Percentiles rank a stretch among this genome's conserved stretches.
These are phyloP conservation scores for Pulveroboletus sp. DNA, from an alignment of 768 basidiomycete genomes.

Conservation along the genomic window DNA sequence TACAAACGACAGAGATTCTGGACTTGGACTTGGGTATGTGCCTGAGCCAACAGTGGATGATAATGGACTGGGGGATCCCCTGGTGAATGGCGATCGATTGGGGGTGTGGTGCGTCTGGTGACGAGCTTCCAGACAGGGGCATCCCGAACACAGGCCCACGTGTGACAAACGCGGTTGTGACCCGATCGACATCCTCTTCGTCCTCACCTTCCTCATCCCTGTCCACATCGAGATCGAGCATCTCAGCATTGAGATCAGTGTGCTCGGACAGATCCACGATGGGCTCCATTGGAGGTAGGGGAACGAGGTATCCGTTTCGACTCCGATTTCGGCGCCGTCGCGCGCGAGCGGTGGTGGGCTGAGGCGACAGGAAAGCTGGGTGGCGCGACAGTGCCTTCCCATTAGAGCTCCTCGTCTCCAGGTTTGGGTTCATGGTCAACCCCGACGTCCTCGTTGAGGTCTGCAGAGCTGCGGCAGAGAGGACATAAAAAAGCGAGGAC, in stretches of 20 bases:
- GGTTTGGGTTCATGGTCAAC: slow-evolving; percentile 41
- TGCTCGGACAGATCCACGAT: slow-evolving; percentile 7
- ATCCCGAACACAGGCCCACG: slow-evolving; percentile 20
- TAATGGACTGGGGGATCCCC: too few species aligned
- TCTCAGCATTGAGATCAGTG: slow-evolving; percentile 25
- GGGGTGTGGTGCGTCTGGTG: too few species aligned
- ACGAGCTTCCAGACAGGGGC: slow-evolving; percentile 11
- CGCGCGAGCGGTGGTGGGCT: slow-evolving; percentile 19
- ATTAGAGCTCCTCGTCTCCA: slow-evolving; percentile 22
- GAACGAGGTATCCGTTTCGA: slow-evolving; percentile 23
- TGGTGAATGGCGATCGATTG: too few species aligned
- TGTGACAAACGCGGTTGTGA: neutral
- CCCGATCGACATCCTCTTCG: slow-evolving; percentile 4
- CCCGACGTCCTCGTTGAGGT: slow-evolving; percentile 95
- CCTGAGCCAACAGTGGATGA: too few species aligned
- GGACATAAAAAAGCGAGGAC: slow-evolving; percentile 96
- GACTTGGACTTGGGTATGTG: too few species aligned
- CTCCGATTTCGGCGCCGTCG: slow-evolving; percentile 34
- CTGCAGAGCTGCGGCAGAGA: slow-evolving; percentile 89
- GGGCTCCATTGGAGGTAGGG: slow-evolving; percentile 9
- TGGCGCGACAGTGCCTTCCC: slow-evolving; percentile 14
- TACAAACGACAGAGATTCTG: too few species aligned
- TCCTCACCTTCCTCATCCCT: slow-evolving; percentile 9
- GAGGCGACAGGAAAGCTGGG: neutral
- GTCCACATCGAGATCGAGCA: slow-evolving; percentile 24